Conservation (phyloP, 2,329 filamentous ascomycete genomes). For the Sphaerulina musiva region DNA sequence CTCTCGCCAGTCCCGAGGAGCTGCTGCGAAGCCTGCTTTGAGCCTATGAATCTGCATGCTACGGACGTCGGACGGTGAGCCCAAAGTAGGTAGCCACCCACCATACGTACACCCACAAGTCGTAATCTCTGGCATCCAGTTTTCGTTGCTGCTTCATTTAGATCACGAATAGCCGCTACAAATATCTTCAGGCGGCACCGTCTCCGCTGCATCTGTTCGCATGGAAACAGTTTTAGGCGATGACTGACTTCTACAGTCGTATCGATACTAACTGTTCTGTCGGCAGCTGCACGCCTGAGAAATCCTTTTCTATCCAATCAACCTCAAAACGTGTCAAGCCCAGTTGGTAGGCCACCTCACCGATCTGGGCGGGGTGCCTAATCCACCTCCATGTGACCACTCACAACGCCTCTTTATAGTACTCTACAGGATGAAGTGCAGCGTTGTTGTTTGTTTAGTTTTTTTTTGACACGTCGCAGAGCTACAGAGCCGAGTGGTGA, state of each 20-base stretch:
- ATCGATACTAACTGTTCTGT: not conserved
- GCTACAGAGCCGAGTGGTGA: not conserved
- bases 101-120: not conserved
- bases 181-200: too few species aligned
- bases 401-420: not conserved
- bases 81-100: not conserved
- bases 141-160: not conserved
- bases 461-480: not conserved
- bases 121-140: conserved; percentile 6
- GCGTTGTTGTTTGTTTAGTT: too few species aligned
- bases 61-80: not conserved
- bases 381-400: not conserved
- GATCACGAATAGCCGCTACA: not conserved
- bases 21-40: too few species aligned
- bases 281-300: conserved; percentile 4
- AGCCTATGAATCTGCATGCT: not conserved
- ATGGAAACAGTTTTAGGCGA: too few species aligned
- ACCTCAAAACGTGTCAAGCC: too few species aligned
- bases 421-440: too few species aligned
- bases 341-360: not conserved
- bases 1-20: not conserved
- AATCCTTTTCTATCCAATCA: not conserved
- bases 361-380: not conserved
- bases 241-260: too few species aligned
- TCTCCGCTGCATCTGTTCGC: too few species aligned